Evolutionary conservation across 2,329 filamentous ascomycete species (phyloP).

Genomic region (Esteya vermicola): DNA sequence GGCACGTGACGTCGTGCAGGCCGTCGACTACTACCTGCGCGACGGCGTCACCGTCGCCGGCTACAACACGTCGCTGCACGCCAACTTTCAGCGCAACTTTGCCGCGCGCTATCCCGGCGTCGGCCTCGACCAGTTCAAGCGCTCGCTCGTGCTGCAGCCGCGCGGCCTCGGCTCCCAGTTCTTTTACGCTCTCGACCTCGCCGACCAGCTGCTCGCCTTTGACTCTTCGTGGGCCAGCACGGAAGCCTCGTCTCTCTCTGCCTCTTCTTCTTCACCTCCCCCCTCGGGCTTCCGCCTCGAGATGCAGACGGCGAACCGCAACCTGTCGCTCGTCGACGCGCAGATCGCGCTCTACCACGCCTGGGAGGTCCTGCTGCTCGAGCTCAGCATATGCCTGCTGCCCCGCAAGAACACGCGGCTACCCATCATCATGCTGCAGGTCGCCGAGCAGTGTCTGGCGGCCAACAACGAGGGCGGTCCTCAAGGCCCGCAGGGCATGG

Average conservation of each 20-base stretch:
- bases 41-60: slow-evolving; percentile 64
- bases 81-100: slow-evolving; percentile 76
- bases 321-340: slow-evolving; percentile 82
- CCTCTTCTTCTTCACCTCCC: no score
- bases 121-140: slow-evolving; percentile 65
- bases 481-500: no score
- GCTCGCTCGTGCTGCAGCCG: slow-evolving; percentile 42
- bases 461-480: slow-evolving; percentile 60
- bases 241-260: no score
- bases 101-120: slow-evolving; percentile 61
- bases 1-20: slow-evolving; percentile 56
- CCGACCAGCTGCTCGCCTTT: slow-evolving; percentile 60
- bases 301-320: slow-evolving; percentile 75
- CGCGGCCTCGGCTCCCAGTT: slow-evolving; percentile 60
- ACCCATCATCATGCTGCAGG: slow-evolving; percentile 43
- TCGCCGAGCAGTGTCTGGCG: slow-evolving; percentile 62
- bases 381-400: slow-evolving; percentile 55
- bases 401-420: slow-evolving; percentile 32
- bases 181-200: slow-evolving; percentile 70
- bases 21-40: slow-evolving; percentile 66
- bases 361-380: slow-evolving; percentile 78
- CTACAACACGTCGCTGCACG: slow-evolving; percentile 80
- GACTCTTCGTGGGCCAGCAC: slow-evolving; percentile 65
- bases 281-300: slow-evolving; percentile 69
- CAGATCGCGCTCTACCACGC: slow-evolving; percentile 76